These are phyloP conservation scores for Colletotrichum lini DNA, from an alignment of 2,329 filamentous ascomycete genomes.

Conservation along the genomic window DNA sequence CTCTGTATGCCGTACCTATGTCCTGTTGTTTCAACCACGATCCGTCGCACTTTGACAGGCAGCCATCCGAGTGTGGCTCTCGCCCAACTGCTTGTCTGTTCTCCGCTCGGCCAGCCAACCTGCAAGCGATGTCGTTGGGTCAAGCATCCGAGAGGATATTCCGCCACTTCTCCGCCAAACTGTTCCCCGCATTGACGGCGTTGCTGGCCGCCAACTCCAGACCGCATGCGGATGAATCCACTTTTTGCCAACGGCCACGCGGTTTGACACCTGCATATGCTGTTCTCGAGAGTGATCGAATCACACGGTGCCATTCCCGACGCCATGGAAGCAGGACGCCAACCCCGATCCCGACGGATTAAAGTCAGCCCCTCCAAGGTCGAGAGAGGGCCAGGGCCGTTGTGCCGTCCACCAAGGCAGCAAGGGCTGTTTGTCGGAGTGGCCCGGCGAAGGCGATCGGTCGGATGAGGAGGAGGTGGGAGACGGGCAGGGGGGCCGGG, in stretches of 20 bases:
- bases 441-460: not conserved
- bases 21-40: not conserved
- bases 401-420: not conserved
- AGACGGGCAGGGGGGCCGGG: not conserved
- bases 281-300: not conserved
- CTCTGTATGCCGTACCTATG: not conserved
- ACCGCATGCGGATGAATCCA: constrained; percentile 1
- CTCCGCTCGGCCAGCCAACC: not conserved
- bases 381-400: not conserved
- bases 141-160: not conserved
- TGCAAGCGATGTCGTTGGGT: constrained; percentile 24
- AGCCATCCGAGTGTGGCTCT: not conserved
- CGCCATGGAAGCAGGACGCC: constrained; percentile 19
- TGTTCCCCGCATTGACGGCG: not conserved
- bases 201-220: not conserved
- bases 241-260: not conserved
- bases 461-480: not conserved
- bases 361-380: not conserved
- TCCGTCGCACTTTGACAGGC: not conserved
- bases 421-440: not conserved
- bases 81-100: not conserved
- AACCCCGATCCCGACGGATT: not conserved
- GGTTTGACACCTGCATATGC: constrained; percentile 23
- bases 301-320: constrained; percentile 34
- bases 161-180: constrained; percentile 19